Evolutionary conservation across 192 early-diverging fungal species (phyloP).

Genomic region (Linderina pennispora): DNA sequence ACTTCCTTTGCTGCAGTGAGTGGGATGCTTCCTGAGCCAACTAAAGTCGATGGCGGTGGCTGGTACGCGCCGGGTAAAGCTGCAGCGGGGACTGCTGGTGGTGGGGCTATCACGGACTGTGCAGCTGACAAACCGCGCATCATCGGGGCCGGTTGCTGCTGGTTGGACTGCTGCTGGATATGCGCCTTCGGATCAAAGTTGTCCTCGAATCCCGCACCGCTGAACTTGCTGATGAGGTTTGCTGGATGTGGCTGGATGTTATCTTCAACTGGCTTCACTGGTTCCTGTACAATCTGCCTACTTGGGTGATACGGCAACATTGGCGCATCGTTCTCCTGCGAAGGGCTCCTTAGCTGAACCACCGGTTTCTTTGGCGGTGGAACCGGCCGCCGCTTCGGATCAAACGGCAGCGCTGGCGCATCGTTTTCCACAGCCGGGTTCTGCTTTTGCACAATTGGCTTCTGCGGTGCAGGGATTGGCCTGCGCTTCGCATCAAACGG

Average conservation of each 20-base stretch:
- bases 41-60: constrained; percentile 1
- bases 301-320: neutral
- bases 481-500: too few relatives aligned
- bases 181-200: constrained; percentile 18
- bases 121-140: too few relatives aligned
- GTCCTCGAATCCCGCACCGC: constrained; percentile 22
- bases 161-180: neutral
- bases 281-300: neutral
- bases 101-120: too few relatives aligned
- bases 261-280: constrained; percentile 7
- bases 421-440: constrained; percentile 25
- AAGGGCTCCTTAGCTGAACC: neutral
- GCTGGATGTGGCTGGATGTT: constrained; percentile 16
- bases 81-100: too few relatives aligned
- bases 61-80: too few relatives aligned
- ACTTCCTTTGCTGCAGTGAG: constrained; percentile 6
- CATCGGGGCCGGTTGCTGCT: neutral
- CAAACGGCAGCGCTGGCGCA: constrained; percentile 24
- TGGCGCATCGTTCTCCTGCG: neutral
- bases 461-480: neutral
- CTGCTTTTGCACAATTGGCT: neutral
- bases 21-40: neutral
- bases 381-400: neutral
- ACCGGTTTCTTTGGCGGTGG: neutral
- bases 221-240: constrained; percentile 22